phyloP scores from a whole-genome alignment of 2,329 filamentous ascomycete species.

The Epichloe sp. region DNA sequence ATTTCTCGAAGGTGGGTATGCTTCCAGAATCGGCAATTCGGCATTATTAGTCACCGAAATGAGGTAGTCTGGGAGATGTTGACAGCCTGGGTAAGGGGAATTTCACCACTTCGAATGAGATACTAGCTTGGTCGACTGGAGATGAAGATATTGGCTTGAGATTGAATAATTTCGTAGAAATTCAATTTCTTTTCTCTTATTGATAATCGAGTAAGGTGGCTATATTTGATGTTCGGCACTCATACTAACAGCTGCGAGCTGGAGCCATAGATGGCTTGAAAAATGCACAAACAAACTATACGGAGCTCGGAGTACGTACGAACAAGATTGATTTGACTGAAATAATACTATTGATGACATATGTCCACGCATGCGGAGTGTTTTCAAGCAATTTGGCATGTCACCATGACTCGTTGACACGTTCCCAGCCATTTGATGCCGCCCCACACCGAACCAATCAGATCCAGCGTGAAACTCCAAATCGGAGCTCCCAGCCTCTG shows the following conservation, averaged over 20 bases:
- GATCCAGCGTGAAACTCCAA: not conserved
- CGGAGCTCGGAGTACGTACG: too few relatives aligned
- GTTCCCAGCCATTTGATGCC: not conserved
- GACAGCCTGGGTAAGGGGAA: not conserved
- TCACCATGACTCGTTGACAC: not conserved
- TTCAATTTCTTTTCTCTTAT: too few relatives aligned
- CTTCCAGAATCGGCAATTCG: not conserved
- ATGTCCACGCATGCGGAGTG: too few relatives aligned
- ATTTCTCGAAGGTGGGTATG: slow-evolving; percentile 5
- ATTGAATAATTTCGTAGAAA: not conserved
- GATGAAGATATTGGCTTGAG: too few relatives aligned
- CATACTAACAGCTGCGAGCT: too few relatives aligned
- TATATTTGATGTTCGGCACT: too few relatives aligned
- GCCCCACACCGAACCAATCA: not conserved
- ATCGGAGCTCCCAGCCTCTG: not conserved
- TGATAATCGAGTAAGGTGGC: too few relatives aligned
- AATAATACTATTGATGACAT: too few relatives aligned
- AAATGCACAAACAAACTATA: too few relatives aligned
- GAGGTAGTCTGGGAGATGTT: not conserved
- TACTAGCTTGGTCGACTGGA: not conserved
- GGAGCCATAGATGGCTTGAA: too few relatives aligned
- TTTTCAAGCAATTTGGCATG: not conserved
- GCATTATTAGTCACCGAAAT: slow-evolving; percentile 7
- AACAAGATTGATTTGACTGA: too few relatives aligned
- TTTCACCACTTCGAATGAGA: not conserved